These are phyloP conservation scores for Geotrichum carabidarum DNA, from an alignment of 1,139 yeast genomes.

Conservation along the genomic window DNA sequence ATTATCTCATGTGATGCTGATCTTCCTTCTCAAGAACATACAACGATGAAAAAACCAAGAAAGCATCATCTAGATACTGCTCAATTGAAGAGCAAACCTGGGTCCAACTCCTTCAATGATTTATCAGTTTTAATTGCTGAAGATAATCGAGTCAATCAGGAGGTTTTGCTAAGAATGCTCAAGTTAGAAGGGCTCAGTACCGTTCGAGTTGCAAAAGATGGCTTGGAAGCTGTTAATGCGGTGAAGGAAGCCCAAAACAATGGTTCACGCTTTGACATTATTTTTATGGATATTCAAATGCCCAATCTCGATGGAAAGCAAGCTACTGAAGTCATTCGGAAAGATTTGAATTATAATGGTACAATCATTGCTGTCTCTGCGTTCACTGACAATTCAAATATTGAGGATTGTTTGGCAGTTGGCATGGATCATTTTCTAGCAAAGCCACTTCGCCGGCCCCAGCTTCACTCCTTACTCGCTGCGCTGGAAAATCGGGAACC, in stretches of 20 bases:
- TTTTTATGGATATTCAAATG: slow-evolving; percentile 97
- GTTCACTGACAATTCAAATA: slow-evolving; percentile 87
- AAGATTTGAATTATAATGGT: slow-evolving; percentile 51
- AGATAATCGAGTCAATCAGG: slow-evolving; percentile 90
- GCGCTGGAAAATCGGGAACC: neutral
- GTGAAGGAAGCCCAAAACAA: slow-evolving; percentile 32
- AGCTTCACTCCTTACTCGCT: slow-evolving; percentile 25
- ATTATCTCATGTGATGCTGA: neutral
- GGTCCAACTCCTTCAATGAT: neutral
- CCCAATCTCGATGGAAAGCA: slow-evolving; percentile 85
- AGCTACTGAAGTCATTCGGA: slow-evolving; percentile 70
- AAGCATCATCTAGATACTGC: neutral
- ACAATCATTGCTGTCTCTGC: slow-evolving; percentile 95
- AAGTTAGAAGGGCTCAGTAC: slow-evolving; percentile 72
- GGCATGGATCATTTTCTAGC: slow-evolving; percentile 50
- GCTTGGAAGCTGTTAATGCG: slow-evolving; percentile 75
- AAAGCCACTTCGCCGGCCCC: slow-evolving; percentile 68
- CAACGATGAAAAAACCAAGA: neutral
- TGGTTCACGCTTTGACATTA: slow-evolving; percentile 50
- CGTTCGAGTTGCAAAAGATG: slow-evolving; percentile 81
- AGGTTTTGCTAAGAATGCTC: slow-evolving; percentile 85
- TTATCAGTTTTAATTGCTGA: slow-evolving; percentile 73
- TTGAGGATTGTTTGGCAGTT: slow-evolving; percentile 51
- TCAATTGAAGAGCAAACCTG: neutral
- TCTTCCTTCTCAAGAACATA: neutral